Base-by-base conservation (phyloP, 768 basidiomycete species). In the Dioszegia aurantiaca region DNA sequence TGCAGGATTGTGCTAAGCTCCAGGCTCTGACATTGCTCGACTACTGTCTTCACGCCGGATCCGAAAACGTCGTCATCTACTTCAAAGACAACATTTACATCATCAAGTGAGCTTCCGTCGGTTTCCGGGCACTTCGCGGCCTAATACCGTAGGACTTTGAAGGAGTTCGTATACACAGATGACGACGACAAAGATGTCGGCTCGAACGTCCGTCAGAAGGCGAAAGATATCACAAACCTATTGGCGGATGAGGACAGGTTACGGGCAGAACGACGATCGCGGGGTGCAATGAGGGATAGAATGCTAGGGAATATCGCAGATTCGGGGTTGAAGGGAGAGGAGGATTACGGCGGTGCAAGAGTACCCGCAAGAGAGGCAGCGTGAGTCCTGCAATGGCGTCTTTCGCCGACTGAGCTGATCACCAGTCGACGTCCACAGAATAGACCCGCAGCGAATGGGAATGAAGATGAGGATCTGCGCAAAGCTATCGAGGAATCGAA, bases 21-120 rank as follows among this genome's bases (percentile, higher is more conserved):
- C 55, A 73, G 74, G 89, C 89, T 42, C 82, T 99, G 48, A 97
- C 92, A 0, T 83, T 98, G 4, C 84, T 99, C 36, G 95, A 98
- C 77, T 98, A 99, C 72, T 86, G 88, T 56, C 83, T 99, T 26
- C 94, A 98, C 72, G 88, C 91, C 59, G 95, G 95, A 39, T 92
- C 90, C 0, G 95, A 98, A 78, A 97, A 99, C 75, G 93, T 97
- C 21, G 91, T 98, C 60, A 88, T 95, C 72, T 99, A 99, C 80
- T 98, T 98, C 82, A 86, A 85, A 45, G 93, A 99, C 76, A 98
- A 99, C 74, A 78, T 95, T 60, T 99, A 98, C 78, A 84, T 98
- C 75, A 86, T 99, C 84, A 98, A 98, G 81, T 77, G 40, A 58
- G 72, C 46, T 23, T 14, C 14, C 24, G 4, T 45, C 23, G 33